Base-by-base conservation (phyloP, 1,139 yeast species). In the Diutina pseudorugosa region DNA sequence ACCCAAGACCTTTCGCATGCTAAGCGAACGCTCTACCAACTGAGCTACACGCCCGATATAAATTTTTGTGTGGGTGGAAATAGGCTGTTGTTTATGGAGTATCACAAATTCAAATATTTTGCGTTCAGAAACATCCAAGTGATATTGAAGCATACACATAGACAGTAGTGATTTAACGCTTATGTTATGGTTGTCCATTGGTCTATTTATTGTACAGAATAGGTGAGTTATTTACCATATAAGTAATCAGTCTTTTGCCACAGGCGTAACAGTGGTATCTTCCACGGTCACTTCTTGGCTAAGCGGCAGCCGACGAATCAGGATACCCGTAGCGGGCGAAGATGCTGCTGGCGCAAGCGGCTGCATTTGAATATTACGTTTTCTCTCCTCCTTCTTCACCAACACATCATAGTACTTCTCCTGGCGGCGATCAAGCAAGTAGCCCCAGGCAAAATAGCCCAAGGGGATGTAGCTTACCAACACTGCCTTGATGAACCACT, bases 341-440 rank as follows among this genome's bases (percentile, higher is more conserved):
- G n/a, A 12, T 4, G 36, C 36, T 12, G 36, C 36, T 4, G 36
- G 36, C 4, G 36, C 36, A 11, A 30, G 36, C 4, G 12, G 12
- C 11, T 30, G 36, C n/a, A 30, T 11, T 11, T 4, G n/a, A 30
- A 30, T 30, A 11, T 30, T 18, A 8, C 45, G 21, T 6, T 14
- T 19, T 2, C n/a, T 11, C 9, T 43, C 47, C 19, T 45, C 23
- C n/a, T 18, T 45, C 14, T n/a, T 27, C n/a, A 8, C 21, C 40
- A 27, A 25, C 18, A 23, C 30, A 4, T 6, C 23, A 14, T n/a
- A 12, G 20, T 30, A 47, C 18, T 20, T 47, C n/a, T 11, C 41
- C 7, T 33, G 25, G 5, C 50, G 19, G n/a, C 50, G 50, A 47
- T 47, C 50, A 14, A 47, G 18, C 25, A 47, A 33, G 21, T 33